Conservation (phyloP, 495 filamentous ascomycete species). For the Aspergillus olivimuriae region DNA sequence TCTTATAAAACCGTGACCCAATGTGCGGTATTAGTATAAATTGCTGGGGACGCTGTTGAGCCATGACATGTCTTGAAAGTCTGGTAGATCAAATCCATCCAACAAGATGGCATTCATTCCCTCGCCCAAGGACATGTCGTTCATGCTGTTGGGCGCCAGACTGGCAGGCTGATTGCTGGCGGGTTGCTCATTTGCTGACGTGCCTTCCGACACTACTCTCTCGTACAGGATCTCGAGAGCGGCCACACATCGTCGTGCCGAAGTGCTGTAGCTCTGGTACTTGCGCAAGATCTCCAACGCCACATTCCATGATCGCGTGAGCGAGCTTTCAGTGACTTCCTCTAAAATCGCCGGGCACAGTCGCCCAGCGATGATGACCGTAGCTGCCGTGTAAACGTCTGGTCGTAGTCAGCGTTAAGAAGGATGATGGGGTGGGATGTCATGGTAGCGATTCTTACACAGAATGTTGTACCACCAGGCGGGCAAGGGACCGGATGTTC, state of each 20-base stretch:
- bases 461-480: constrained; percentile 40
- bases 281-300: constrained; percentile 30
- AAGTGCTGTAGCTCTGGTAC: constrained; percentile 30
- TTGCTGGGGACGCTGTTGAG: constrained; percentile 33
- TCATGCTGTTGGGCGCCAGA: constrained; percentile 4
- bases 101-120: constrained; percentile 23
- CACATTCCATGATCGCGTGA: constrained; percentile 26
- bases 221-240: constrained; percentile 36
- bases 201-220: constrained; percentile 21
- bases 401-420: not conserved
- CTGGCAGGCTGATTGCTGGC: not conserved
- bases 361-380: constrained; percentile 31
- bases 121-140: constrained; percentile 26
- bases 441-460: constrained; percentile 15
- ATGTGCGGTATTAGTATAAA: constrained; percentile 11
- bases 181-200: not conserved
- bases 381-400: constrained; percentile 36
- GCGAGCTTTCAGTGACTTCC: constrained; percentile 20
- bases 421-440: not conserved
- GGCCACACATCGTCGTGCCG: constrained; percentile 30
- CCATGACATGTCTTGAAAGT: constrained; percentile 38
- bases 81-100: constrained; percentile 26
- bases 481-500: constrained; percentile 28
- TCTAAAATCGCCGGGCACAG: constrained; percentile 25
- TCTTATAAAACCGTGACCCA: not conserved